Base-by-base conservation (phyloP, 2,329 filamentous ascomycete species). In the Epichloe gansuensis region DNA sequence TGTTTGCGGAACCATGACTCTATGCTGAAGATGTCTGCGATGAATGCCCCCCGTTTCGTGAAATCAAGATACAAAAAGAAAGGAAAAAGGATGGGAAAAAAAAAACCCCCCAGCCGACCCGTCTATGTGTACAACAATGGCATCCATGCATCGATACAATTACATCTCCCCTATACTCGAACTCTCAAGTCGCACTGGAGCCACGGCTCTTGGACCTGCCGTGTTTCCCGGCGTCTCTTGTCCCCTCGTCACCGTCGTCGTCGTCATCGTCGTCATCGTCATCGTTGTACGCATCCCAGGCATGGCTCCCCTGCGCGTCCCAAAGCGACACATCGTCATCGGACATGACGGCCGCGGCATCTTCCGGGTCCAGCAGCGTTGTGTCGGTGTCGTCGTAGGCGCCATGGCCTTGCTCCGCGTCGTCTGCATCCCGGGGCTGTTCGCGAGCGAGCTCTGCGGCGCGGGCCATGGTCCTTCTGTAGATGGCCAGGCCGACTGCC, bases 401-500 rank as follows among this genome's bases (percentile, higher is more conserved):
- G 31, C 58, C 63, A 3, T 64, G 58, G n/a, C 66, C 69, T 46
- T 66, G 64, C 38, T 66, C 68, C 17, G 55, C 57, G 39, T 53
- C 56, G 2, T 55, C 59, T 15, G 55, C 55, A 2, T 56, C 58
- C 12, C 54, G 54, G 23, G 60, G 68, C 47, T 74, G 72, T 48
- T 75, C 73, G 42, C 70, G 64, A 12, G 73, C 76, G 36, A 84
- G 69, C 65, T 82, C 76, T 48, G 74, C 74, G 17, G 81, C 80
- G 50, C 81, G 74, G 41, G 77, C 74, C 74, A 84, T 82, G 51
- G 81, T 84, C 54, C 78, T 74, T 50, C 77, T 77, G 71, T 95
- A 98, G 64, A 98, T 94, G 68, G 94, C 75, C 68, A 82, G 85
- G 15, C 89, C 91, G 2, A 93, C 89, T 27, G 73, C 76, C 23